Conservation (phyloP, 257 asterid genomes). For the Henckelia pumila region DNA sequence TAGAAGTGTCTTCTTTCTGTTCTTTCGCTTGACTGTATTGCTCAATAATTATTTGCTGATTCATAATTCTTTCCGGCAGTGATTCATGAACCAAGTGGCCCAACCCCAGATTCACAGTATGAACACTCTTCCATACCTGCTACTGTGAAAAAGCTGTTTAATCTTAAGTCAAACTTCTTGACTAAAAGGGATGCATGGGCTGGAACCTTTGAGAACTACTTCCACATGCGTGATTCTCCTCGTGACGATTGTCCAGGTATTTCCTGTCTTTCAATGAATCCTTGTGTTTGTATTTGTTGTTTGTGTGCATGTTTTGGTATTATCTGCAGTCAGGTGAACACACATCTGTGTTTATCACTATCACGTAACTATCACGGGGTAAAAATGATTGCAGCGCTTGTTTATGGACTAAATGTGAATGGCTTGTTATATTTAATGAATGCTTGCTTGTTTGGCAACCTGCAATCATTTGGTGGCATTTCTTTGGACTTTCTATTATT, state of each 20-base stretch:
- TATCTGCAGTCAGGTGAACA: too few species aligned
- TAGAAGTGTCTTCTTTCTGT: not conserved
- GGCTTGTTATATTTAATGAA: too few species aligned
- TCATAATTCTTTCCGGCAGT: conserved; percentile 46
- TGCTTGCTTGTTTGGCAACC: too few species aligned
- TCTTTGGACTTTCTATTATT: too few species aligned
- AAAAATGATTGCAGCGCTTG: too few species aligned
- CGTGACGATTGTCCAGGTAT: conserved; percentile 97
- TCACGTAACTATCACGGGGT: too few species aligned
- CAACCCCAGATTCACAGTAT: conserved; percentile 76
- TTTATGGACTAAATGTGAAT: too few species aligned
- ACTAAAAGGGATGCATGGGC: conserved; percentile 99
- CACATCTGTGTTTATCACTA: too few species aligned
- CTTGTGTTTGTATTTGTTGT: not conserved
- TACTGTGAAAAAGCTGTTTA: conserved; percentile 86
- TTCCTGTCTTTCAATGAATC: not conserved
- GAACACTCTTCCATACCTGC: conserved; percentile 97
- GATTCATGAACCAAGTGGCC: conserved; percentile 85
- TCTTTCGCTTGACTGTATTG: not conserved
- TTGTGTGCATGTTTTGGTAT: too few species aligned
- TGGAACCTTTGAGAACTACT: conserved; percentile 81
- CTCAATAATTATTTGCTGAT: not conserved
- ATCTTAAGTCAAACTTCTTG: conserved; percentile 74
- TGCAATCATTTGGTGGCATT: too few species aligned
- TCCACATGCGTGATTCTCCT: conserved; percentile 67